phyloP scores from a whole-genome alignment of 2,329 filamentous ascomycete species.

The Beauveria scarabaeidicola region DNA sequence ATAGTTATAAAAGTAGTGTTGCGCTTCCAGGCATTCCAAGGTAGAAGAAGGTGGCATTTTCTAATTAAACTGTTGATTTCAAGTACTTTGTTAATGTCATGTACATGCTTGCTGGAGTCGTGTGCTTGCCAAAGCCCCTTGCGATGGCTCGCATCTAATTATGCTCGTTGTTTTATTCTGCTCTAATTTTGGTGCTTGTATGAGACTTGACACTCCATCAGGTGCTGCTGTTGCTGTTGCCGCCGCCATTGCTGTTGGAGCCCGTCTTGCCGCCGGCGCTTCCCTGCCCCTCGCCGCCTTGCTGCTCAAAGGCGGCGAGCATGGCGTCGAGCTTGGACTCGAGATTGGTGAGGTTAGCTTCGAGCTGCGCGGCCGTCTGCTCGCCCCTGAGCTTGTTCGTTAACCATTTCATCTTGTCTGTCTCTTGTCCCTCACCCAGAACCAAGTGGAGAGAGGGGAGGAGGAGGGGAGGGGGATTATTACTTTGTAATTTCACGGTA shows the following conservation, averaged over 20 bases:
- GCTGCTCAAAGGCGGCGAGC: slow-evolving; percentile 37
- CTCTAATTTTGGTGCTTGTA: no score
- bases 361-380: slow-evolving; percentile 43
- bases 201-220: no score
- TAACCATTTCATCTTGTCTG: not conserved
- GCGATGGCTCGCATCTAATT: not conserved
- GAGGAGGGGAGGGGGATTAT: not conserved
- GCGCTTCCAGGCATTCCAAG: not conserved
- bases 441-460: not conserved
- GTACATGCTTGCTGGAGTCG: not conserved
- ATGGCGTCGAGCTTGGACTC: slow-evolving; percentile 49
- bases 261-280: not conserved
- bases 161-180: not conserved
- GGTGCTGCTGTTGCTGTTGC: not conserved
- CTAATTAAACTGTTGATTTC: not conserved
- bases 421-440: not conserved
- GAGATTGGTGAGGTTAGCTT: slow-evolving; percentile 42
- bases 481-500: slow-evolving; percentile 17
- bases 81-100: not conserved
- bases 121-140: not conserved
- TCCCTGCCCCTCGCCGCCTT: not conserved
- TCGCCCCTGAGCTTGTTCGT: slow-evolving; percentile 36
- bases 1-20: not conserved
- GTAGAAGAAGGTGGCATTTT: not conserved
- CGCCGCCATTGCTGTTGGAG: not conserved